phyloP scores from a whole-genome alignment of 768 basidiomycete species.

The Boletus bicolor region DNA sequence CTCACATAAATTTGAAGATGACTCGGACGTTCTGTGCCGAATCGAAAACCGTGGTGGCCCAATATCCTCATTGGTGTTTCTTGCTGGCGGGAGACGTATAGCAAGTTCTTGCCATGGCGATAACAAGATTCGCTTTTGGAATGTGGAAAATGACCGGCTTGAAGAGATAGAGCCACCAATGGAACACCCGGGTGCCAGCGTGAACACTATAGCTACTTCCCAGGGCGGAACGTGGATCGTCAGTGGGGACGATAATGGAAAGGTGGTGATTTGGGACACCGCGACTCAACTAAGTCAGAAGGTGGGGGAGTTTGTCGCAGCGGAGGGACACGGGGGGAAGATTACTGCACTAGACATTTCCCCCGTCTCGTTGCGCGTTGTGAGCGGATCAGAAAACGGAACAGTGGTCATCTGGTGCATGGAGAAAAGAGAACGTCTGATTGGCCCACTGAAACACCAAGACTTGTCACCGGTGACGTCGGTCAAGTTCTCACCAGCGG shows the following conservation, averaged over 20 bases:
- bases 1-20: not conserved
- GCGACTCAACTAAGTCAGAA: not conserved
- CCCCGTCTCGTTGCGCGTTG: constrained; percentile 1
- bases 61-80: constrained; percentile 1
- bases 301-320: not conserved
- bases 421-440: not conserved
- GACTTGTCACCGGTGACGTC: constrained; percentile 6
- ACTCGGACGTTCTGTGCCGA: not conserved
- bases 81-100: not conserved
- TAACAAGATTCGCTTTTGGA: not conserved
- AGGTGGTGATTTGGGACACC: constrained; percentile 8
- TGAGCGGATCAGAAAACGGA: constrained; percentile 2
- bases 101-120: not conserved
- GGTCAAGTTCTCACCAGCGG: constrained; percentile 18
- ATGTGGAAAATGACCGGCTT: not conserved
- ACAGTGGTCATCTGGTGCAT: constrained; percentile 3
- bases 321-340: not conserved
- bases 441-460: constrained; percentile 1
- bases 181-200: not conserved
- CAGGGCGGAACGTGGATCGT: constrained; percentile 9
- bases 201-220: constrained; percentile 1
- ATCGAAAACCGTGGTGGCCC: not conserved
- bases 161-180: not conserved
- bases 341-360: constrained; percentile 13
- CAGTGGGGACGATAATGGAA: constrained; percentile 4